Percentiles rank a stretch among this genome's conserved stretches.
phyloP scores from a whole-genome alignment of 2,329 filamentous ascomycete species.

The Exophiala xenobiotica region DNA sequence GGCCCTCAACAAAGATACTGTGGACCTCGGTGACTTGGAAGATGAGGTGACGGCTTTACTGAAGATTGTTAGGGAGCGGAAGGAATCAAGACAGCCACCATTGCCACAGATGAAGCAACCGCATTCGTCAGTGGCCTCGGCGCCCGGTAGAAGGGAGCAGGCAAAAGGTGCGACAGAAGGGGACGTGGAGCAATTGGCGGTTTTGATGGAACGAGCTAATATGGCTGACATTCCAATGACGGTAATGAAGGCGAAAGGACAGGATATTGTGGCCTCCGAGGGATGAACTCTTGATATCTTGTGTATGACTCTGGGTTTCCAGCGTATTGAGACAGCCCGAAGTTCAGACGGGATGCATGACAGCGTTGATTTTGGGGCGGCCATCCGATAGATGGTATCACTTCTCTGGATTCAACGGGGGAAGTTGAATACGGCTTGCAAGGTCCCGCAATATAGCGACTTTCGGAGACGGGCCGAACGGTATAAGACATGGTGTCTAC shows the following conservation, averaged over 20 bases:
- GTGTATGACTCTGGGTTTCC: neutral
- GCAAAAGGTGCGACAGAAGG: slow-evolving; percentile 18
- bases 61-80: slow-evolving; percentile 43
- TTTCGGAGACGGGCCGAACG: too few relatives aligned
- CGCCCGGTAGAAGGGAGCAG: neutral
- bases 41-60: slow-evolving; percentile 54
- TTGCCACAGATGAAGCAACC: neutral
- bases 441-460: too few relatives aligned
- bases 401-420: too few relatives aligned
- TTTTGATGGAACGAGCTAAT: slow-evolving; percentile 18
- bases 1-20: slow-evolving; percentile 41
- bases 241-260: neutral
- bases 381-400: too few relatives aligned
- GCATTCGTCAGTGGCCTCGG: neutral
- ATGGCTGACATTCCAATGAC: slow-evolving; percentile 14
- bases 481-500: too few relatives aligned
- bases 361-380: too few relatives aligned
- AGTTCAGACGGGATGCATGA: too few relatives aligned
- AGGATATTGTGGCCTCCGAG: slow-evolving; percentile 1
- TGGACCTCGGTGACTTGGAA: slow-evolving; percentile 57
- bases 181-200: slow-evolving; percentile 21
- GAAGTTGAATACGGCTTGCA: too few relatives aligned
- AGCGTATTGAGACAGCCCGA: too few relatives aligned
- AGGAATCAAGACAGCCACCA: slow-evolving; percentile 3
- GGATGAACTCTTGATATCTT: neutral